Base-by-base conservation (phyloP, 371 early-diverging fungal genomes). In the Rhizomucor pusillus region DNA sequence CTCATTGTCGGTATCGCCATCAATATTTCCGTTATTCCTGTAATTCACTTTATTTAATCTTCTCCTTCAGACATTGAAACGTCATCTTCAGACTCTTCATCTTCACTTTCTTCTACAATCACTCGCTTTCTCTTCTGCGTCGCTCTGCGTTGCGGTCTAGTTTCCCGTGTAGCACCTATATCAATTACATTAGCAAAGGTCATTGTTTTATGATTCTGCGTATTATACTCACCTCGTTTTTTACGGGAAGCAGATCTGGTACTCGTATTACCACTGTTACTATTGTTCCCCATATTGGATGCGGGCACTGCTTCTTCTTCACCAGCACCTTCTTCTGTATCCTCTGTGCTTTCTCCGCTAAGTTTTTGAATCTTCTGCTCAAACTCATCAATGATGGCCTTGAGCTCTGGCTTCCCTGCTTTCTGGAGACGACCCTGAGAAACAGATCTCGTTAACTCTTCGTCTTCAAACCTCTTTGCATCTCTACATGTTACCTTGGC, bases 331-430 rank as follows among this genome's bases (percentile, higher is more conserved):
- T 46, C 39, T 24, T 56, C 47, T 47, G 36, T 34, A 13, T 59
- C 56, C 10, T 59, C 59, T 44, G 41, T 43, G 14, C 52, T 56
- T 34, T 62, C 60, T 0, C 66, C 71, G 40, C 64, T 67, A 51
- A 49, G 66, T 47, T 48, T 71, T 50, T 62, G 69, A 39, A 65
- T 62, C 63, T 84, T 90, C 39, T 62, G 57, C 43, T 92, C 94
- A 56, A 88, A 86, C 54, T 94, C 94, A 39, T 95, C 94, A 22
- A 93, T 71, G 46, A 84, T 23, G 1, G 71, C 56, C 73, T 90
- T 91, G 37, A 86, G 65, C 56, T 94, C 95, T 1, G 77, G 81
- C 61, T 77, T 91, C 65, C 76, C 84, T 37, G 63, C 70, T 24
- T 86, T 86, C 68, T 87, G 82, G 11, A 72, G 47, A 13, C 85